Base-by-base conservation (phyloP, 805 yeast genomes). In the Candida loeiensis region DNA sequence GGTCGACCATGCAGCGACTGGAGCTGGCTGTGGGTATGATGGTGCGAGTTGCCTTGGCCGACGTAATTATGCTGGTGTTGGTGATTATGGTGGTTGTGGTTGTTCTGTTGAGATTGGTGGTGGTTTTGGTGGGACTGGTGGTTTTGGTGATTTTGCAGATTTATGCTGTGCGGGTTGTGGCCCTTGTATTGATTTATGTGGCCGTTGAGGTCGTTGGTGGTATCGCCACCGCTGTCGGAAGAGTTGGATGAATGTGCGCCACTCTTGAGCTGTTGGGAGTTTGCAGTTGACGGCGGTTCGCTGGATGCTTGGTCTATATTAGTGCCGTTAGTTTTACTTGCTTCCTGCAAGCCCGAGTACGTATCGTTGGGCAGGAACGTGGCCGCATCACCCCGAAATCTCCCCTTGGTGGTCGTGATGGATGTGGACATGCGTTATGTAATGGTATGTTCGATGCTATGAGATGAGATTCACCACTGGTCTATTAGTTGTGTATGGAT, bases 331-430 rank as follows among this genome's bases (percentile, higher is more conserved):
- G 20, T 12, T 20, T 30, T 16, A 8, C 21, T 30, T 30, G 33
- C 21, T 17, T 30, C 33, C 12, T 30, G 20, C 21, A 30, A 18
- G 21, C 15, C 21, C 16, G 20, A 12, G 21, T 30, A 30, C 14
- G 16, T 30, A 14, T 42, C 45, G 36, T 55, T 50, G n/a, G 70
- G 70, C 15, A 60, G 55, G 41, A 64, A 64, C 31, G 61, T 58
- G 41, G 66, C 64, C 13, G 66, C 69, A 51, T 63, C 69, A 28
- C 62, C 59, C 49, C 69, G 66, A 50, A 64, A 64, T 37, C 66
- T 62, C 37, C 49, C 53, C 15, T 58, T 46, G 29, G 60, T 47
- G 34, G 55, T 55, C 37, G 59, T 49, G 39, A 61, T 47, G 43
- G 57, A 54, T 30, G 36, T 37, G 36, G 40, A 37, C 40, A 37